A percentile compares a stretch with the other conserved stretches of the same genome.
Conservation (phyloP, 1,284 basidiomycete genomes). For the Cronartium ribicola region DNA sequence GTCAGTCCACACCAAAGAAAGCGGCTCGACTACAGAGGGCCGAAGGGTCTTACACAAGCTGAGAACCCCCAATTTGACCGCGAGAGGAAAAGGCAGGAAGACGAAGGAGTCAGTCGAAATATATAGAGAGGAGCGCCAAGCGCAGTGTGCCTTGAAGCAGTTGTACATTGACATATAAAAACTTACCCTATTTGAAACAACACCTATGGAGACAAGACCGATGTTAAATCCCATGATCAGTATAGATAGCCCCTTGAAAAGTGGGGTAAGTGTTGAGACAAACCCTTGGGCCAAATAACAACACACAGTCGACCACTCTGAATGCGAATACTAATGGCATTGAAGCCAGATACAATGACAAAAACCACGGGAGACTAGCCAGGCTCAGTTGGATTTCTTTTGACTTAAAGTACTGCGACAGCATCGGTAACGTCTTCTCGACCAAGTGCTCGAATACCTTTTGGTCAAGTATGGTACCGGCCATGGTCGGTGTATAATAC, state of each 20-base stretch:
- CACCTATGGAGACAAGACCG: slow-evolving; percentile 5
- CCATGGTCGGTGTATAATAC: slow-evolving; percentile 98
- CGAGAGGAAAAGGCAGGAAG: background rate
- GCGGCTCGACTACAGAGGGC: background rate
- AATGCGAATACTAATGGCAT: slow-evolving; percentile 99
- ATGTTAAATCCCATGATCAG: background rate
- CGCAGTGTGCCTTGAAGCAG: background rate
- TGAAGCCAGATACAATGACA: slow-evolving; percentile 84
- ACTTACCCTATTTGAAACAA: slow-evolving; percentile 41
- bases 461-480: slow-evolving; percentile 94
- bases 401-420: slow-evolving; percentile 84
- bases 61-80: background rate
- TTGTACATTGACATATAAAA: no score
- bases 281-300: slow-evolving; percentile 98
- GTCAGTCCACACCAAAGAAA: background rate
- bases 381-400: slow-evolving; percentile 97
- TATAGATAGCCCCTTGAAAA: background rate
- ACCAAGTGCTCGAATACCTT: slow-evolving; percentile 98
- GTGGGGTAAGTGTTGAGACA: slow-evolving; percentile 49
- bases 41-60: slow-evolving; percentile 2
- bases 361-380: slow-evolving; percentile 95
- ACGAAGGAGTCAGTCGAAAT: background rate
- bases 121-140: background rate
- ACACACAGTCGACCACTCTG: slow-evolving; percentile 96
- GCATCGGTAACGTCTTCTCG: slow-evolving; percentile 60